Evolutionary conservation across 805 yeast genomes (phyloP).

Genomic region (Nakazawaea wyomingensis): DNA sequence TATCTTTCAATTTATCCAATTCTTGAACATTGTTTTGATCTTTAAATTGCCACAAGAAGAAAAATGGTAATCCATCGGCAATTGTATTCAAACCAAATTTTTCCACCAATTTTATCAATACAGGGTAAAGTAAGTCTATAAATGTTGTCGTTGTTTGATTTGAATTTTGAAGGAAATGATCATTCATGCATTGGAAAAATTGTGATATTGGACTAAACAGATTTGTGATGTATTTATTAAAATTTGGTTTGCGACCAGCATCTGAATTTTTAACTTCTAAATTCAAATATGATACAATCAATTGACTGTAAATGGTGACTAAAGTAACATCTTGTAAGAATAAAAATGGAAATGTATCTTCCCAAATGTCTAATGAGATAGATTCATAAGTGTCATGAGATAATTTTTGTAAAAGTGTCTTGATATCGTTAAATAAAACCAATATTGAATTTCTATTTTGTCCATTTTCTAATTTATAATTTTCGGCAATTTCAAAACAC

Average conservation of each 20-base stretch:
- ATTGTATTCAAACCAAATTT: conserved; percentile 43
- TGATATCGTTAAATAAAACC: conserved; percentile 21
- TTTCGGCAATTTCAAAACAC: conserved; percentile 26
- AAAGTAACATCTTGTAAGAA: conserved; percentile 1
- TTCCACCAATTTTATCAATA: conserved; percentile 19
- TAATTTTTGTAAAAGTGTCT: conserved; percentile 19
- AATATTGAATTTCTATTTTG: conserved; percentile 10
- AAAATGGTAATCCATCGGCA: conserved; percentile 39
- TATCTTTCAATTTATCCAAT: conserved; percentile 20
- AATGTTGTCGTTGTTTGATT: too few species aligned
- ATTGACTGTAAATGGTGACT: conserved; percentile 4
- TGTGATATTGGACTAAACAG: conserved; percentile 36
- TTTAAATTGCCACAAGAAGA: conserved; percentile 36
- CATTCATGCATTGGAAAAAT: conserved; percentile 32
- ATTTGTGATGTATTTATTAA: conserved; percentile 35
- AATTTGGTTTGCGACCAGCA: conserved; percentile 31
- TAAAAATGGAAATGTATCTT: conserved; percentile 10
- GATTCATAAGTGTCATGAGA: conserved; percentile 13
- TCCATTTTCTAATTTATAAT: conserved; percentile 3
- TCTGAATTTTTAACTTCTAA: conserved; percentile 7
- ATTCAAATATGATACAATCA: conserved; percentile 8
- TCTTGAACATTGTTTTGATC: conserved; percentile 11
- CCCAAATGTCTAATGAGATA: conserved; percentile 14
- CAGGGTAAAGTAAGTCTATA: background rate
- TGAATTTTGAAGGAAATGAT: conserved; percentile 20